Percentiles rank a stretch among this genome's conserved stretches.
These are phyloP conservation scores for Astrothelium macrocarpum DNA, from an alignment of 495 filamentous ascomycete species.

Conservation along the genomic window DNA sequence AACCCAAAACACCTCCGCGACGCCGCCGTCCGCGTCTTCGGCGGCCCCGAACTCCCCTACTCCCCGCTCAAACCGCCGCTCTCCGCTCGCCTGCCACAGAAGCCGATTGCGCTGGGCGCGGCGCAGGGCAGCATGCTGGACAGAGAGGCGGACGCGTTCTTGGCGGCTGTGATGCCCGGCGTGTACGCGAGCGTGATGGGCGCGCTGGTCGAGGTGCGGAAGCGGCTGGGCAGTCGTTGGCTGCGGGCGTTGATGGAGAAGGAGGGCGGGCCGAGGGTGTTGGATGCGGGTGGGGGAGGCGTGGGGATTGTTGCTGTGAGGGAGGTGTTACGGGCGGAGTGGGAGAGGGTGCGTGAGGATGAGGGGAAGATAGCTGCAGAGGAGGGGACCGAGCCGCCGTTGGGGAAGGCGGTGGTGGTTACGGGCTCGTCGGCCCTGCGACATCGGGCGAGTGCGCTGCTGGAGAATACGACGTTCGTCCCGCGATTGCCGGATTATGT, in stretches of 20 bases:
- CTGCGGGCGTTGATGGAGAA: constrained; percentile 55
- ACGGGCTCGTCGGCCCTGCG: constrained; percentile 57
- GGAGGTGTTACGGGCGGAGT: constrained; percentile 70
- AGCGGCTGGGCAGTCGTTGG: constrained; percentile 75
- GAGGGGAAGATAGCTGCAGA: constrained; percentile 25
- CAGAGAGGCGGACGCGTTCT: constrained; percentile 78
- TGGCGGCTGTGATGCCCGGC: constrained; percentile 70
- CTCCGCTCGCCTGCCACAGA: constrained; percentile 48
- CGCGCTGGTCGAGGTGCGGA: constrained; percentile 71
- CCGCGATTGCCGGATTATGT: constrained; percentile 86
- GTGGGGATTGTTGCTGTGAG: constrained; percentile 80
- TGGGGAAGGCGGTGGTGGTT: constrained; percentile 53
- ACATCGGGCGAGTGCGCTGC: constrained; percentile 61
- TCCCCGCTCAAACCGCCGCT: constrained; percentile 51
- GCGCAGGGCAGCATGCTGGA: constrained; percentile 63
- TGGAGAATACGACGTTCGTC: constrained; percentile 85
- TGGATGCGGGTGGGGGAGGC: constrained; percentile 80
- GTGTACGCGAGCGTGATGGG: constrained; percentile 67
- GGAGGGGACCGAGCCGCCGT: constrained; percentile 34
- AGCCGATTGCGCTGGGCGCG: constrained; percentile 58
- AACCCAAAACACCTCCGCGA: constrained; percentile 64
- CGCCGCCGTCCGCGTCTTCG: constrained; percentile 59
- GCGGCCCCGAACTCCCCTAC: constrained; percentile 62
- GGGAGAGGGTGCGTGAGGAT: constrained; percentile 51
- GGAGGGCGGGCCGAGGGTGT: constrained; percentile 61